Conservation (phyloP, 306 rosid genomes). For the Corylus americana region DNA sequence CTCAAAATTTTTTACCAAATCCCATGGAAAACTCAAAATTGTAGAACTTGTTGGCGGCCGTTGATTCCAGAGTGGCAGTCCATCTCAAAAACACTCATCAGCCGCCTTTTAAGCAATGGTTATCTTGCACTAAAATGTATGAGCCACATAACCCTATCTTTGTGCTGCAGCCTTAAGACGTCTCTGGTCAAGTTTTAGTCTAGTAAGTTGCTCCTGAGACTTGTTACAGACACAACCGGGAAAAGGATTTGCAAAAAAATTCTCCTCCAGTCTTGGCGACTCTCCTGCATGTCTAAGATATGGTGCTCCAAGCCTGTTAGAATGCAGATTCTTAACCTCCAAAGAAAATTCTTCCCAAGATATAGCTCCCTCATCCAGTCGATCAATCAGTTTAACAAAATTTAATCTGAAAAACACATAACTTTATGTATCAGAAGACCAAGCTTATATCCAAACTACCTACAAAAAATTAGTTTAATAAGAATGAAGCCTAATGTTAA, state of each 20-base stretch:
- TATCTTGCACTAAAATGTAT: slow-evolving; percentile 19
- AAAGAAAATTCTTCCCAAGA: slow-evolving; percentile 71
- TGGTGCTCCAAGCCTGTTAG: slow-evolving; percentile 76
- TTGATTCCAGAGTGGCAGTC: slow-evolving; percentile 33
- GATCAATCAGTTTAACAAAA: slow-evolving; percentile 77
- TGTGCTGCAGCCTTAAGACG: slow-evolving; percentile 27
- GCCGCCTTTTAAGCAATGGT: slow-evolving; percentile 41
- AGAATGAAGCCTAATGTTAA: neutral
- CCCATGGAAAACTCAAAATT: slow-evolving; percentile 27
- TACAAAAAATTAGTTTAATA: neutral
- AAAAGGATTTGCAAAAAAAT: slow-evolving; percentile 86
- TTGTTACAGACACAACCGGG: slow-evolving; percentile 90
- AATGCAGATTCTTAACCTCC: slow-evolving; percentile 59
- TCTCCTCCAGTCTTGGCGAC: slow-evolving; percentile 83
- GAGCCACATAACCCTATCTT: slow-evolving; percentile 42
- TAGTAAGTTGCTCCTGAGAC: slow-evolving; percentile 40
- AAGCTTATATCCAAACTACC: neutral
- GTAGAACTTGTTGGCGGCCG: slow-evolving; percentile 38
- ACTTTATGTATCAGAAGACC: slow-evolving; percentile 15
- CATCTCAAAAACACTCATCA: slow-evolving; percentile 29
- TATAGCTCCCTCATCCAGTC: slow-evolving; percentile 46
- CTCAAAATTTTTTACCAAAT: slow-evolving; percentile 31
- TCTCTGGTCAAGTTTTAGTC: slow-evolving; percentile 38
- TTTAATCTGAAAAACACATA: slow-evolving; percentile 53
- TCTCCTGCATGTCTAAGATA: slow-evolving; percentile 71